phyloP scores from a whole-genome alignment of 2,329 filamentous ascomycete genomes.

The Phyllosticta capitalensis region DNA sequence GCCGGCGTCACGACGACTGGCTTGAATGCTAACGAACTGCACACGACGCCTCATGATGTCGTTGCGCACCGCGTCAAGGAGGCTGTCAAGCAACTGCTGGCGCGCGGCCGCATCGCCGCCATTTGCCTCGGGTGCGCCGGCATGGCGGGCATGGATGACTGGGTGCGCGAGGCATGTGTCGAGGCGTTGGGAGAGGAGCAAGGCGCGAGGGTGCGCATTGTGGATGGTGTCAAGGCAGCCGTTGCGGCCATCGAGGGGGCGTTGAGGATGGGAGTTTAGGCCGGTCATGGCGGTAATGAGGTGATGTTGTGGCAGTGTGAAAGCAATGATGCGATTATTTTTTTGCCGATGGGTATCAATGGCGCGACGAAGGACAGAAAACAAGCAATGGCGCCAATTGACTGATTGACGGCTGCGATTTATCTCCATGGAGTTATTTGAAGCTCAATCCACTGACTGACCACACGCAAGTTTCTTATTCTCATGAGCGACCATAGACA shows the following conservation, averaged over 20 bases:
- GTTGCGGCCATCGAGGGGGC: slow-evolving; percentile 51
- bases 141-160: slow-evolving; percentile 76
- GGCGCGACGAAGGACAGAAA: no score
- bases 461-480: no score
- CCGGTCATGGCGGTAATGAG: no score
- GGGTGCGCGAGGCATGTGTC: slow-evolving; percentile 59
- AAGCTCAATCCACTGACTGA: no score
- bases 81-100: slow-evolving; percentile 59
- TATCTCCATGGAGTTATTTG: no score
- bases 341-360: no score
- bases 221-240: slow-evolving; percentile 72
- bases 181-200: slow-evolving; percentile 53
- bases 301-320: no score
- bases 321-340: no score
- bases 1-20: slow-evolving; percentile 77
- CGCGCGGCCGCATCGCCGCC: slow-evolving; percentile 47
- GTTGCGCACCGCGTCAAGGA: slow-evolving; percentile 52
- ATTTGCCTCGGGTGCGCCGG: slow-evolving; percentile 84
- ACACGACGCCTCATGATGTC: slow-evolving; percentile 44
- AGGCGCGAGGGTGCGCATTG: slow-evolving; percentile 53
- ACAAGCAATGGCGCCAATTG: no score
- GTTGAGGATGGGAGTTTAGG: slow-evolving; percentile 26
- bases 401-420: no score
- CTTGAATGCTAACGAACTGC: slow-evolving; percentile 68
- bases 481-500: no score